Conservation (phyloP, 2,329 filamentous ascomycete species). For the Cordyceps fumosorosea region DNA sequence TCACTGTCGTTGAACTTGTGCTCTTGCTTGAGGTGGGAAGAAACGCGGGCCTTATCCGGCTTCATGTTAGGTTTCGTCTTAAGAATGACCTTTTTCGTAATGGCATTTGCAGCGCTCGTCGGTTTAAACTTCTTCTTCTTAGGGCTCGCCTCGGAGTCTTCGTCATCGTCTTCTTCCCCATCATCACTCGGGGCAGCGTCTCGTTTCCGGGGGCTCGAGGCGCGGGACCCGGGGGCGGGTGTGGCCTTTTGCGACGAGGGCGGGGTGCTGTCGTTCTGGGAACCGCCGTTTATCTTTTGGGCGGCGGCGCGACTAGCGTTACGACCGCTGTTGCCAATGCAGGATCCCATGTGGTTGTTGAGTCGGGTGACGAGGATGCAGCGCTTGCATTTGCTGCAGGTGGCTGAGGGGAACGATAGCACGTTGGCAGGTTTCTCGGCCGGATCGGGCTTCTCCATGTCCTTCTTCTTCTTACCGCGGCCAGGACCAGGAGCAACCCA, state of each 20-base stretch:
- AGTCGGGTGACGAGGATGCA: conserved; percentile 59
- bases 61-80: conserved; percentile 46
- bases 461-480: conserved; percentile 74
- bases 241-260: conserved; percentile 59
- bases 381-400: conserved; percentile 61
- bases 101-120: conserved; percentile 19
- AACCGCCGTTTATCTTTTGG: conserved; percentile 55
- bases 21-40: conserved; percentile 44
- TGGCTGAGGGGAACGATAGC: conserved; percentile 58
- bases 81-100: conserved; percentile 48
- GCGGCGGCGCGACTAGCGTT: conserved; percentile 57
- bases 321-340: conserved; percentile 59
- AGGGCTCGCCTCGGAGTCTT: conserved; percentile 42
- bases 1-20: conserved; percentile 31
- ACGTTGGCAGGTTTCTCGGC: conserved; percentile 55
- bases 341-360: conserved; percentile 63
- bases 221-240: conserved; percentile 47
- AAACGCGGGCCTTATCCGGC: conserved; percentile 50
- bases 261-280: conserved; percentile 50
- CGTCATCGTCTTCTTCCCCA: conserved; percentile 46
- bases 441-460: conserved; percentile 55
- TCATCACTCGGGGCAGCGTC: conserved; percentile 44
- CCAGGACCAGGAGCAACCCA: conserved; percentile 67
- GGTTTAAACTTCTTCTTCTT: conserved; percentile 56
- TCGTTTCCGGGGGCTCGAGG: conserved; percentile 49